Evolutionary conservation across 805 yeast species (phyloP).

Genomic region (Saturnispora hagleri): DNA sequence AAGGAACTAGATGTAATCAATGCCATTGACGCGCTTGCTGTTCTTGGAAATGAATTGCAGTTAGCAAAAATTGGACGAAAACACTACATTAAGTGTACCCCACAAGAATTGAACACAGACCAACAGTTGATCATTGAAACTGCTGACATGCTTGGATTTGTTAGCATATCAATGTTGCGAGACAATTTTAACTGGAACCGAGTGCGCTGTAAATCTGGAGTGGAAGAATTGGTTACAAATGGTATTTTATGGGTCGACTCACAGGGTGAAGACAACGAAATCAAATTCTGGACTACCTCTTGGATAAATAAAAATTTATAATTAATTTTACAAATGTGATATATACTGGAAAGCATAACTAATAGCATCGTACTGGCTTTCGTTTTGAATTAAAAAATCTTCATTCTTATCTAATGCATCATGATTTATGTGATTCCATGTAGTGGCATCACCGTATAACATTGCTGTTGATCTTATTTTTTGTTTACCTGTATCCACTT

Average conservation of each 20-base stretch:
- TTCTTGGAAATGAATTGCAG: conserved; percentile 65
- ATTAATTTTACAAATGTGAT: conserved; percentile 44
- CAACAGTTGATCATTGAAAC: conserved; percentile 65
- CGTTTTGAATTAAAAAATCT: conserved; percentile 72
- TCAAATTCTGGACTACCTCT: conserved; percentile 64
- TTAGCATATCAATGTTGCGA: conserved; percentile 48
- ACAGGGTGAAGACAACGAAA: conserved; percentile 34
- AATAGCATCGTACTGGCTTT: conserved; percentile 56
- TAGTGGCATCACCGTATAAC: conserved; percentile 95
- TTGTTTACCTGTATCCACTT: conserved; percentile 45
- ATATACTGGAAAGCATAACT: conserved; percentile 89
- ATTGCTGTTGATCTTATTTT: conserved; percentile 62
- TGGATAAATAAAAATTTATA: conserved; percentile 39
- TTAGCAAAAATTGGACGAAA: conserved; percentile 48
- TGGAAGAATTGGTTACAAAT: conserved; percentile 70
- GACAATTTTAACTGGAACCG: conserved; percentile 75
- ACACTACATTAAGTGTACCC: conserved; percentile 52
- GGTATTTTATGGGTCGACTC: conserved; percentile 85
- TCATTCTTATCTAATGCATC: conserved; percentile 54
- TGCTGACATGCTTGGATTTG: conserved; percentile 70
- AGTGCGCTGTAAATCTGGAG: conserved; percentile 48
- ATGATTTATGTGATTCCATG: conserved; percentile 88
- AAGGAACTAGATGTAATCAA: conserved; percentile 45
- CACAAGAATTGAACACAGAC: conserved; percentile 56
- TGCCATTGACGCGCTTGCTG: conserved; percentile 43